phyloP scores from a whole-genome alignment of 169 alveolate species.

The Plasmodium cynomolgi region DNA sequence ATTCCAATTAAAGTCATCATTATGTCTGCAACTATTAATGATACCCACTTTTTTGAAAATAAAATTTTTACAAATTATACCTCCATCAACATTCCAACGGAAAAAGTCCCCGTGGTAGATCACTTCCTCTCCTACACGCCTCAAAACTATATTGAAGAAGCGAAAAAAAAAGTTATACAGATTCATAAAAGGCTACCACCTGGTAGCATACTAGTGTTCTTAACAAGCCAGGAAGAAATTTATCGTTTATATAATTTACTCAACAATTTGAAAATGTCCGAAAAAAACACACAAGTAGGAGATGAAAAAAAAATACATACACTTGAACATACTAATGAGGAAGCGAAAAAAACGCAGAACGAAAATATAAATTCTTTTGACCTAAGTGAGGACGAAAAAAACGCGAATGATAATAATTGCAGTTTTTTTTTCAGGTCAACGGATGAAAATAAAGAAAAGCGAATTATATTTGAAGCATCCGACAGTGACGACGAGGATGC shows the following conservation, averaged over 20 bases:
- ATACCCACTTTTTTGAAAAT: conserved; percentile 78
- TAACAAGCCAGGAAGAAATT: conserved; percentile 97
- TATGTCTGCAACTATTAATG: conserved; percentile 98
- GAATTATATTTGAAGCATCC: conserved; percentile 66
- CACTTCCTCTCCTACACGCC: conserved; percentile 80
- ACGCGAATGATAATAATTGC: conserved; percentile 10
- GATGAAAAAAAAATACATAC: not conserved
- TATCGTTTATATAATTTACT: conserved; percentile 88
- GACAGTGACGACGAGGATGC: conserved; percentile 77
- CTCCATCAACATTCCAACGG: conserved; percentile 80
- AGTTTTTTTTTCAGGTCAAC: conserved; percentile 42
- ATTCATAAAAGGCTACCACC: conserved; percentile 95
- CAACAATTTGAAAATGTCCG: conserved; percentile 81
- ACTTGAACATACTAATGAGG: not conserved
- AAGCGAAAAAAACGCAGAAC: not conserved
- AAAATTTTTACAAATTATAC: conserved; percentile 73
- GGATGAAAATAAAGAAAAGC: conserved; percentile 74
- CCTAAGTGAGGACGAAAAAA: conserved; percentile 75
- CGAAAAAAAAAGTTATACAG: conserved; percentile 84
- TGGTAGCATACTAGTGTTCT: conserved; percentile 98
- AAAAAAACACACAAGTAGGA: conserved; percentile 13
- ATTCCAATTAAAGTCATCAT: conserved; percentile 94
- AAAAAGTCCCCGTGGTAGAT: conserved; percentile 76
- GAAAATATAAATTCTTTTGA: conserved; percentile 37
- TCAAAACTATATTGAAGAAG: conserved; percentile 80